Evolutionary conservation across 164 flowering plant species (phyloP).

Genomic region (Platanus orientalis): DNA sequence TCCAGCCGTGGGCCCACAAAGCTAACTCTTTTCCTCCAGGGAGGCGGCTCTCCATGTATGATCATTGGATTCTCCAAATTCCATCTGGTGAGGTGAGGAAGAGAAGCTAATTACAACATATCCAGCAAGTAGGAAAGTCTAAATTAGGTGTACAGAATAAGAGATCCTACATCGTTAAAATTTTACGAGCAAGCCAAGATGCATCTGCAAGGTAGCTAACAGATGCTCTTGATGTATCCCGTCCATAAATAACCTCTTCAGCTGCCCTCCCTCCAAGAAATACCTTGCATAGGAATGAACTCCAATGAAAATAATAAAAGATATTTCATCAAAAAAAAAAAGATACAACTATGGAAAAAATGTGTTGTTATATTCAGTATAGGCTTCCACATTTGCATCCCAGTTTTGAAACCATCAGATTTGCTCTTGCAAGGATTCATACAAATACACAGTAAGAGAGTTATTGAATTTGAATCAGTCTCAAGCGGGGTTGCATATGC

Average conservation of each 20-base stretch:
- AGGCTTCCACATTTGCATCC: background rate
- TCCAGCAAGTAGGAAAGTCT: background rate
- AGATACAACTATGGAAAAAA: too few relatives aligned
- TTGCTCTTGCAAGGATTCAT: background rate
- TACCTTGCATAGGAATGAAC: slow-evolving; percentile 42
- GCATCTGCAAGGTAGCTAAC: slow-evolving; percentile 88
- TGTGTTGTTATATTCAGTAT: background rate
- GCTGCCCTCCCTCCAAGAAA: slow-evolving; percentile 97
- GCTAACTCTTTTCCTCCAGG: slow-evolving; percentile 68
- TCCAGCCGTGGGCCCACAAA: slow-evolving; percentile 89
- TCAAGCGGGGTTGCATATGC: background rate
- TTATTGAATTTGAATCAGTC: background rate
- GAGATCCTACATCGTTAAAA: slow-evolving; percentile 66
- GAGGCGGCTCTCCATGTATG: slow-evolving; percentile 87
- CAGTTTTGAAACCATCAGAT: background rate
- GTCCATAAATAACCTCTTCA: slow-evolving; percentile 89
- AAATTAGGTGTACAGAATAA: background rate
- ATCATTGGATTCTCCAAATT: slow-evolving; percentile 88
- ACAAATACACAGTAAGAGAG: background rate
- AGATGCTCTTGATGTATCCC: slow-evolving; percentile 85
- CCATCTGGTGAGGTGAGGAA: slow-evolving; percentile 54
- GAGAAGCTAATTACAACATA: slow-evolving; percentile 4
- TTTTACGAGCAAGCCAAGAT: slow-evolving; percentile 98
- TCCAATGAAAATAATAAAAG: background rate
- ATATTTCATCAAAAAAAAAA: too few relatives aligned